A percentile compares a stretch with the other conserved stretches of the same genome.
phyloP scores from a whole-genome alignment of 352 stramenopile genomes.

The Globisporangium recalcitrans region DNA sequence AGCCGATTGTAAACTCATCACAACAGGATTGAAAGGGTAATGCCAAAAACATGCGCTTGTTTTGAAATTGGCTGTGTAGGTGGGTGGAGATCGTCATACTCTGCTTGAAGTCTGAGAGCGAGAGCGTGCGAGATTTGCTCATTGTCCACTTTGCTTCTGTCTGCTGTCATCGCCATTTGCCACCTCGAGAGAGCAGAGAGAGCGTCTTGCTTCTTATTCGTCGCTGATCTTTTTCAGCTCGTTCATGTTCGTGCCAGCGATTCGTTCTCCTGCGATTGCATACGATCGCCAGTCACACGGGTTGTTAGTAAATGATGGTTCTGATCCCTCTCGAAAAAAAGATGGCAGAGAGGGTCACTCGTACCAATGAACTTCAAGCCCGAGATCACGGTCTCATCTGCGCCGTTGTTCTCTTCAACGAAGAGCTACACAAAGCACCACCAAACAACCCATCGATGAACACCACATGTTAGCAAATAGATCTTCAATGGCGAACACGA shows the following conservation, averaged over 20 bases:
- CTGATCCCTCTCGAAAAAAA: background rate
- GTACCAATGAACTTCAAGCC: constrained; percentile 16
- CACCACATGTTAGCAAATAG: background rate
- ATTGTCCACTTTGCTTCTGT: background rate
- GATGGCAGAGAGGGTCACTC: background rate
- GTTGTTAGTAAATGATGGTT: background rate
- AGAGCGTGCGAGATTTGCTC: background rate
- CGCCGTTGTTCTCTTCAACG: constrained; percentile 28
- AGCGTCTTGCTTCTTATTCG: constrained; percentile 34
- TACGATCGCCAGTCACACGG: background rate
- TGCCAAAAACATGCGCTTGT: background rate
- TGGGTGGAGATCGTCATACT: background rate
- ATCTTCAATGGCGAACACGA: background rate
- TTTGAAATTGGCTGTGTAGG: background rate
- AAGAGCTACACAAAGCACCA: constrained; percentile 13
- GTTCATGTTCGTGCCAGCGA: constrained; percentile 83
- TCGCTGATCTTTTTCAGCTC: constrained; percentile 82
- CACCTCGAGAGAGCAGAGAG: background rate
- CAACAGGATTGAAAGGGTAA: background rate
- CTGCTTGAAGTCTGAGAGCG: background rate
- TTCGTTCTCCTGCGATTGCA: constrained; percentile 40
- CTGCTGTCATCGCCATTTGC: too few species aligned
- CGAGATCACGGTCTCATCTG: constrained; percentile 23
- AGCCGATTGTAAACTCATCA: background rate
- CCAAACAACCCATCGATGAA: background rate